Evolutionary conservation across 192 early-diverging fungal species (phyloP).

Genomic region (Backusella liffmaniae): DNA sequence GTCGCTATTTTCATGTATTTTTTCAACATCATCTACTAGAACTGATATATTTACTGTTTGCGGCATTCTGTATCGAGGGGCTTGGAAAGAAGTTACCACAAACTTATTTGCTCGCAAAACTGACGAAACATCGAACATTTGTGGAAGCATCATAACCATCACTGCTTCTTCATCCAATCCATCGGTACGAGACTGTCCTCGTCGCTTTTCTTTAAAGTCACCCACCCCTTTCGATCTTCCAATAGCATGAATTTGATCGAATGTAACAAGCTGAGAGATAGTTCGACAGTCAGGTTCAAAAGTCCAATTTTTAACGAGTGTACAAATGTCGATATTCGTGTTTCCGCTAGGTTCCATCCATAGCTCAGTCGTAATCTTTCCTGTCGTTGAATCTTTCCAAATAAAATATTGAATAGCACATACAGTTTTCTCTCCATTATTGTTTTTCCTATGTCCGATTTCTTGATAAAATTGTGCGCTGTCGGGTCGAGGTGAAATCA

Average conservation of each 20-base stretch:
- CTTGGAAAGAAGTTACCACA: constrained; percentile 13
- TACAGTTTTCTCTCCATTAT: constrained; percentile 1
- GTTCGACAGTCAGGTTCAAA: constrained; percentile 41
- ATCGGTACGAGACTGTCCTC: background rate
- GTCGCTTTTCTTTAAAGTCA: constrained; percentile 15
- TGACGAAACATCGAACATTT: constrained; percentile 21
- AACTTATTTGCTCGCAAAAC: constrained; percentile 25
- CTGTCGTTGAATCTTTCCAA: constrained; percentile 40
- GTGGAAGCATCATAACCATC: constrained; percentile 11
- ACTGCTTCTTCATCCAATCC: background rate
- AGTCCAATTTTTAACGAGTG: constrained; percentile 26
- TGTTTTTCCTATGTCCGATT: constrained; percentile 20
- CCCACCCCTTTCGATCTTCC: constrained; percentile 33
- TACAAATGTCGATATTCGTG: constrained; percentile 11
- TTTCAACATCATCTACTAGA: background rate
- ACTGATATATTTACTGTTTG: background rate
- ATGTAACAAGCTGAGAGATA: constrained; percentile 56
- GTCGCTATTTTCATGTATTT: background rate
- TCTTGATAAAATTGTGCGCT: constrained; percentile 53
- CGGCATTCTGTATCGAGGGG: constrained; percentile 11
- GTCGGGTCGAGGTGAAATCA: constrained; percentile 39
- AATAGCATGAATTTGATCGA: constrained; percentile 53
- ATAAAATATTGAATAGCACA: constrained; percentile 54
- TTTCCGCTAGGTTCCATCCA: constrained; percentile 52
- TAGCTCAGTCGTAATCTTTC: constrained; percentile 50